Evolutionary conservation across 306 rosid species (phyloP).

Genomic region (Corylus heterophylla): DNA sequence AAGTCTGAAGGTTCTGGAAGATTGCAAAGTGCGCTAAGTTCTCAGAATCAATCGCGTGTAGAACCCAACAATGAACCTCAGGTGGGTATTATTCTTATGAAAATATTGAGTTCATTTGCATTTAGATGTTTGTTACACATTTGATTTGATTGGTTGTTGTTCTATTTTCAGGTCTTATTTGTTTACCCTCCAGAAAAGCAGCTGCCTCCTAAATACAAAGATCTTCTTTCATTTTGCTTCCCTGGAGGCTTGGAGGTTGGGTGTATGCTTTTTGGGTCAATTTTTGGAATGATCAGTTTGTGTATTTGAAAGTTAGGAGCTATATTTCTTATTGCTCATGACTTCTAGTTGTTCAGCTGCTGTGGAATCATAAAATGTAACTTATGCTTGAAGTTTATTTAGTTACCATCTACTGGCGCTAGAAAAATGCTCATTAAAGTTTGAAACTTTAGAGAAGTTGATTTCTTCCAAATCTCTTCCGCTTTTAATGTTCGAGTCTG

Average conservation of each 20-base stretch:
- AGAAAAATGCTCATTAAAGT: no score
- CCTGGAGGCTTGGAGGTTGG: slow-evolving; percentile 95
- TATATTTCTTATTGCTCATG: no score
- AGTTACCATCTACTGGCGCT: no score
- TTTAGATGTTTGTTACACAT: not conserved
- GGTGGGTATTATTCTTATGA: slow-evolving; percentile 43
- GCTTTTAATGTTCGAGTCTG: not conserved
- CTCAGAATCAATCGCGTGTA: slow-evolving; percentile 69
- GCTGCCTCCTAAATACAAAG: slow-evolving; percentile 80
- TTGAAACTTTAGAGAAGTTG: no score
- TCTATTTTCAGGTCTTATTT: slow-evolving; percentile 66
- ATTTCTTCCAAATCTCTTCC: no score
- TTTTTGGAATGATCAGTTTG: not conserved
- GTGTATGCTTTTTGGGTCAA: slow-evolving; percentile 20
- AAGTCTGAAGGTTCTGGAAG: slow-evolving; percentile 66
- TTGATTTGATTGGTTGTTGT: not conserved
- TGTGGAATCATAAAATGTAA: no score
- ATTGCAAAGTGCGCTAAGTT: slow-evolving; percentile 62
- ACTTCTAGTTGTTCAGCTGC: no score
- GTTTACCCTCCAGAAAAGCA: slow-evolving; percentile 89
- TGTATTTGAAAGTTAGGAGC: no score
- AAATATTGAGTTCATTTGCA: not conserved
- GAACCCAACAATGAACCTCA: slow-evolving; percentile 92
- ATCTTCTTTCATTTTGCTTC: slow-evolving; percentile 92
- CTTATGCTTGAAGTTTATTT: no score